Conservation (phyloP, 2,329 filamentous ascomycete genomes). For the Mycosphaerella arachidis region DNA sequence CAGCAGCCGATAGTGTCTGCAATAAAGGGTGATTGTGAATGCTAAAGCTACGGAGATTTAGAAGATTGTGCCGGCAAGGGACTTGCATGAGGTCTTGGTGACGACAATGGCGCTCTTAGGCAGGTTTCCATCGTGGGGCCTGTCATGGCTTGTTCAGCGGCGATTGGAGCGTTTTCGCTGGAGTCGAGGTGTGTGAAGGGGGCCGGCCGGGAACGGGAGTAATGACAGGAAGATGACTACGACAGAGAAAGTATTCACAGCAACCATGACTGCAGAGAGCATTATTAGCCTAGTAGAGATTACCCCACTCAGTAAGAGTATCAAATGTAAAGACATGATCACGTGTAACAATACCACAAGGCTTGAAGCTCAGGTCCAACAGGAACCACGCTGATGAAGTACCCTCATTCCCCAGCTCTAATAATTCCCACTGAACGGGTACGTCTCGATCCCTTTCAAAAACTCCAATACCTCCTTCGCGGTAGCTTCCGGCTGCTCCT, state of each 20-base stretch:
- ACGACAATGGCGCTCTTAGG: constrained; percentile 23
- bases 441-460: constrained; percentile 13
- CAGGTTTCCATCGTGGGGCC: constrained; percentile 21
- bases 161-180: constrained; percentile 23
- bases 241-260: constrained; percentile 8
- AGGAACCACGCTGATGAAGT: background rate
- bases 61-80: constrained; percentile 13
- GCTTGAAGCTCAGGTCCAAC: background rate
- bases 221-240: background rate
- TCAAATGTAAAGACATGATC: background rate
- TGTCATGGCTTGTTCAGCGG: constrained; percentile 17
- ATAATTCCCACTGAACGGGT: background rate
- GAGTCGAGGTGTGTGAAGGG: constrained; percentile 28
- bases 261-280: background rate
- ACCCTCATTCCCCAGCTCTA: background rate
- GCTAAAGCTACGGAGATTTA: constrained; percentile 23
- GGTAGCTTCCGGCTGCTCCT: constrained; percentile 58
- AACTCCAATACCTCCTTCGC: constrained; percentile 46
- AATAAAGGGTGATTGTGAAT: constrained; percentile 4
- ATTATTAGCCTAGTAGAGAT: background rate
- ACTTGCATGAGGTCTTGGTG: constrained; percentile 15
- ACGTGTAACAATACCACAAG: background rate
- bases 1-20: too few relatives aligned
- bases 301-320: background rate
- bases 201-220: constrained; percentile 21